Evolutionary conservation across 129 eudicot genomes (phyloP).

Genomic region (Chrysanthemum lavandulifolium): DNA sequence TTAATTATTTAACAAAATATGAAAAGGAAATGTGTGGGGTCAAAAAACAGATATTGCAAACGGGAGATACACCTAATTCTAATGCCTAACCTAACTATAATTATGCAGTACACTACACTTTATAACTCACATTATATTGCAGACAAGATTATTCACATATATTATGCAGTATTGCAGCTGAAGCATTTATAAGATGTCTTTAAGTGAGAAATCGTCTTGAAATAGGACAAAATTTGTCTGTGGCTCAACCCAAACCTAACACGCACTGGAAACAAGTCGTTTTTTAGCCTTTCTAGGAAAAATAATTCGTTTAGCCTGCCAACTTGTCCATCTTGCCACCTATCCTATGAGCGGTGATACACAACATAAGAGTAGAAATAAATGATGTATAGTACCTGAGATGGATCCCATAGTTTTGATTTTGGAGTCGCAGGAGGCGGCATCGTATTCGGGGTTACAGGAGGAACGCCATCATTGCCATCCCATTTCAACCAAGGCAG

Average conservation of each 20-base stretch:
- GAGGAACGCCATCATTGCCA: constrained; percentile 47
- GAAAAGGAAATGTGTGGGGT: not conserved
- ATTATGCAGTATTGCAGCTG: too few species aligned
- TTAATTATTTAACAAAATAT: not conserved
- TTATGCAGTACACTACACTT: too few species aligned
- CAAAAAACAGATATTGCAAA: not conserved
- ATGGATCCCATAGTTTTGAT: constrained; percentile 55
- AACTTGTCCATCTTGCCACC: not conserved
- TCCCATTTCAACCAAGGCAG: constrained; percentile 99
- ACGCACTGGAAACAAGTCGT: too few species aligned
- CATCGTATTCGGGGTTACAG: constrained; percentile 27
- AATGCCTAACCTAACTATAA: not conserved
- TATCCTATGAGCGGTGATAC: too few species aligned
- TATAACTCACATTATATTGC: too few species aligned
- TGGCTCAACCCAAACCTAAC: too few species aligned
- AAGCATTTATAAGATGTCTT: too few species aligned
- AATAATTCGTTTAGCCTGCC: too few species aligned
- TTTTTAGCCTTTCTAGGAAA: too few species aligned
- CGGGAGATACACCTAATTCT: not conserved
- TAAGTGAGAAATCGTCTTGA: too few species aligned
- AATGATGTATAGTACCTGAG: constrained; percentile 45
- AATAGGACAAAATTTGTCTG: too few species aligned
- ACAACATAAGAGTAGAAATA: not conserved
- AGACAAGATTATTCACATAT: too few species aligned
- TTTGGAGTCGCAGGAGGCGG: constrained; percentile 56